Conservation (phyloP, 352 stramenopile species). For the Thraustochytrium sp. region DNA sequence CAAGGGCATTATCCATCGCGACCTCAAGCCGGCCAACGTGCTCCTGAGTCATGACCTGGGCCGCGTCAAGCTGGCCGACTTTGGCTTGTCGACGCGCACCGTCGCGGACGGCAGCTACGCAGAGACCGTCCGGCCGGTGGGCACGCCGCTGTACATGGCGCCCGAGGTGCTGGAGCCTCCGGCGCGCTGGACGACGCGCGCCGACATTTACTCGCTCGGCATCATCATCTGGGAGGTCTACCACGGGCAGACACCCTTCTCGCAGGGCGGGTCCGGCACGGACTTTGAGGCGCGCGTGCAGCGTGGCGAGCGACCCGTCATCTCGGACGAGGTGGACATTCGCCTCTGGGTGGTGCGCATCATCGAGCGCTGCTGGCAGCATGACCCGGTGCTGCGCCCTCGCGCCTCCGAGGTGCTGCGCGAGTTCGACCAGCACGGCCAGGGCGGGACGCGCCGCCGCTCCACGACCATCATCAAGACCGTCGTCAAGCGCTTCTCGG, state of each 20-base stretch:
- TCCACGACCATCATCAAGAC: not conserved
- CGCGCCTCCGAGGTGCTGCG: not conserved
- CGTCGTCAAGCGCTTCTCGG: not conserved
- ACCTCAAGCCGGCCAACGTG: not conserved
- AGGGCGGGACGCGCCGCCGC: not conserved
- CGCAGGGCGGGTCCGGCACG: not conserved
- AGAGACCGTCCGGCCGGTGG: not conserved
- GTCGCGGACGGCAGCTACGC: not conserved
- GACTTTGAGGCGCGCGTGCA: not conserved
- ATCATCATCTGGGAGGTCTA: not conserved
- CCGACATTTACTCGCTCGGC: not conserved
- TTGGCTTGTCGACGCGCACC: not conserved
- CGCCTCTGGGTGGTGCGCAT: not conserved
- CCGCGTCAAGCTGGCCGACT: not conserved
- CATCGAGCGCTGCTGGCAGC: not conserved
- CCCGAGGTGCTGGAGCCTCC: not conserved
- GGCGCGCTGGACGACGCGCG: not conserved
- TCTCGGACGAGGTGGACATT: not conserved
- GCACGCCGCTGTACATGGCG: not conserved
- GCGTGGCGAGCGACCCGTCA: not conserved
- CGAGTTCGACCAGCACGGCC: not conserved
- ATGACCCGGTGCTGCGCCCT: not conserved
- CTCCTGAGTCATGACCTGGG: not conserved
- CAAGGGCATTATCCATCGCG: not conserved
- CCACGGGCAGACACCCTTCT: not conserved